Base-by-base conservation (phyloP, 169 alveolate genomes). In the Besnoitia besnoiti region DNA sequence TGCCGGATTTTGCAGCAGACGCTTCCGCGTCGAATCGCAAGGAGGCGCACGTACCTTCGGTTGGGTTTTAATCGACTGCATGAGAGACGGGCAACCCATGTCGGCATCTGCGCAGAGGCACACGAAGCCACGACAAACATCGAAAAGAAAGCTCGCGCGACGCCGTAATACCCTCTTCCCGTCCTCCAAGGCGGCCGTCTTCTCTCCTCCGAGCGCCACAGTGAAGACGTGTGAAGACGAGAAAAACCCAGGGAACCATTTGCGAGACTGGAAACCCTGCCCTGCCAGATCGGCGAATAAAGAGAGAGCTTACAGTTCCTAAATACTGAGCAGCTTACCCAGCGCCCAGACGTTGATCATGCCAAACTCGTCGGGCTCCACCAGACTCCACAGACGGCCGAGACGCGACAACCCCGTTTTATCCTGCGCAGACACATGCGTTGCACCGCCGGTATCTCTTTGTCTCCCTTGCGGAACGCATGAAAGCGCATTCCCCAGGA, bases 321-420 rank as follows among this genome's bases (percentile, higher is more conserved):
- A 10, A 10, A 50, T 50, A n/a, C n/a, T n/a, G n/a, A n/a, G n/a
- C n/a, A 67, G 37, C 87, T 0, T 35, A 85, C 90, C 90, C 3
- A 50, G 47, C 4, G 47, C 51, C 91, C 91, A 85, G 40, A 85
- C 35, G 80, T 49, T 55, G 80, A 85, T 39, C 82, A 85, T 50
- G 77, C 91, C 91, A 21, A 85, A 55, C 80, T 85, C 91, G 80
- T 85, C 91, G 51, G 91, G 91, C 55, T 85, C 91, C 61, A 85
- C 91, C 7, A 85, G 42, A 21, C 62, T 55, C 91, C 91, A 85
- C 51, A 85, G 73, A 37, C 91, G 91, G 27, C 91, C 91, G 37
- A 85, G 91, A 42, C 87, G 85, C 37, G 67, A 49, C 39, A 61
- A 14, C 47, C 92, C 51, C 30, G 85, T 89, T n/a, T 62, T 89